Percentiles rank a stretch among this genome's conserved stretches.
Conservation (phyloP, 2,329 filamentous ascomycete genomes). For the Pseudogymnoascus sp. region DNA sequence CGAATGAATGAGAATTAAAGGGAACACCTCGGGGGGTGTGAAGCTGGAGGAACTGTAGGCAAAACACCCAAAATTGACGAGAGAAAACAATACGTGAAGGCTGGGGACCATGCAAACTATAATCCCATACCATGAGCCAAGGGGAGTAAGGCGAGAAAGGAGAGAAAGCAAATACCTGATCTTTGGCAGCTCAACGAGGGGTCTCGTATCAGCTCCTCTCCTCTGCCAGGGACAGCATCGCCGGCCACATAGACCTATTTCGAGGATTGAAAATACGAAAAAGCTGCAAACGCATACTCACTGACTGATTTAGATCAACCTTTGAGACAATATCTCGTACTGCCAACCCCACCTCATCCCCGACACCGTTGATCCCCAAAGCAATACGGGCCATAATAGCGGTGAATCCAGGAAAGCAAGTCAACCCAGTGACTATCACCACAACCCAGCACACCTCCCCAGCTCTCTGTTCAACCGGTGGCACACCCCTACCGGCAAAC, state of each 20-base stretch:
- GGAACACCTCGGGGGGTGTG: neutral
- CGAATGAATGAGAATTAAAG: neutral
- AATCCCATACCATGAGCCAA: neutral
- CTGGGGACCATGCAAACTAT: neutral
- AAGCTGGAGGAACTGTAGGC: neutral
- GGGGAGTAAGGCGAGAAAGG: neutral
- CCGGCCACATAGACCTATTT: neutral
- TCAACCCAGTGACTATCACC: neutral
- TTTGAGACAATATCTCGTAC: neutral
- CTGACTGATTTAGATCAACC: neutral
- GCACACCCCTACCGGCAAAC: neutral
- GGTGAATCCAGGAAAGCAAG: neutral
- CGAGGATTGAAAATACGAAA: neutral
- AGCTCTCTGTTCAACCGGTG: neutral
- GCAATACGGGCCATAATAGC: neutral
- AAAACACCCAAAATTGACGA: neutral
- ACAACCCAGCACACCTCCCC: neutral
- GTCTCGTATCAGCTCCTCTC: neutral
- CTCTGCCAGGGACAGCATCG: neutral
- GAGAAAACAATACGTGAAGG: neutral
- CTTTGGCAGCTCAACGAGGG: neutral
- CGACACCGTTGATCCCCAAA: neutral
- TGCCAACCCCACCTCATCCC: neutral
- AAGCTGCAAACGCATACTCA: neutral
- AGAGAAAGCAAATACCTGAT: neutral